These are phyloP conservation scores for Microcera coccophila DNA, from an alignment of 2,329 filamentous ascomycete species.

Conservation along the genomic window DNA sequence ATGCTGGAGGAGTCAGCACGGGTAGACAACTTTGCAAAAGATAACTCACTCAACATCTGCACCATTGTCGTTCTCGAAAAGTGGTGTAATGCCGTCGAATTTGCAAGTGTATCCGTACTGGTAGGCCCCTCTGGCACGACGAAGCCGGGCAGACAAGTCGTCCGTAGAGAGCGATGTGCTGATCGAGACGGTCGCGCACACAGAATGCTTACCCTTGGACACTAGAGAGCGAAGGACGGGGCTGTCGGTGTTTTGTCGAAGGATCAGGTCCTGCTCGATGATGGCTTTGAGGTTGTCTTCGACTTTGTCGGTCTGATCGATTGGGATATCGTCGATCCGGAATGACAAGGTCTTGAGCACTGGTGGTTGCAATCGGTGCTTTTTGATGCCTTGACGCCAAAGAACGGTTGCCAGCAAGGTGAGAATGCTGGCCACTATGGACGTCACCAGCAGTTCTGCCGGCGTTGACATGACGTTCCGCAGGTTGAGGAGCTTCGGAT, in stretches of 20 bases:
- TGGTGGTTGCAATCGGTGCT: no score
- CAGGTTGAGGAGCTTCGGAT: no score
- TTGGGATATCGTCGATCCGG: conserved; percentile 4
- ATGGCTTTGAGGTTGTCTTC: background rate
- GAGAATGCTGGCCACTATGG: no score
- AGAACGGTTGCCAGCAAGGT: no score
- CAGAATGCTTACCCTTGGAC: background rate
- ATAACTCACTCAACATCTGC: conserved; percentile 20
- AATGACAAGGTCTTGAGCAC: no score
- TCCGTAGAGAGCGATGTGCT: conserved; percentile 3
- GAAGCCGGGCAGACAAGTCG: conserved; percentile 1
- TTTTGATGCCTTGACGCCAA: no score
- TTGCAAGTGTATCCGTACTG: conserved; percentile 3
- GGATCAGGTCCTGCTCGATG: background rate
- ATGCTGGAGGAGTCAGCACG: conserved; percentile 15
- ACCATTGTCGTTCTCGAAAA: conserved; percentile 14
- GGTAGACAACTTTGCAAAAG: background rate
- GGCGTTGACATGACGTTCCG: no score
- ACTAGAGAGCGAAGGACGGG: background rate
- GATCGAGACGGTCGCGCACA: background rate
- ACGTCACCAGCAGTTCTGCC: no score
- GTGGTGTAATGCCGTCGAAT: conserved; percentile 27
- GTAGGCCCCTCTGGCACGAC: background rate
- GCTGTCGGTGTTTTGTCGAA: background rate
- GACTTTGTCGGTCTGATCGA: conserved; percentile 1